Base-by-base conservation (phyloP, 192 early-diverging fungal species). In the Podochytrium sp. region DNA sequence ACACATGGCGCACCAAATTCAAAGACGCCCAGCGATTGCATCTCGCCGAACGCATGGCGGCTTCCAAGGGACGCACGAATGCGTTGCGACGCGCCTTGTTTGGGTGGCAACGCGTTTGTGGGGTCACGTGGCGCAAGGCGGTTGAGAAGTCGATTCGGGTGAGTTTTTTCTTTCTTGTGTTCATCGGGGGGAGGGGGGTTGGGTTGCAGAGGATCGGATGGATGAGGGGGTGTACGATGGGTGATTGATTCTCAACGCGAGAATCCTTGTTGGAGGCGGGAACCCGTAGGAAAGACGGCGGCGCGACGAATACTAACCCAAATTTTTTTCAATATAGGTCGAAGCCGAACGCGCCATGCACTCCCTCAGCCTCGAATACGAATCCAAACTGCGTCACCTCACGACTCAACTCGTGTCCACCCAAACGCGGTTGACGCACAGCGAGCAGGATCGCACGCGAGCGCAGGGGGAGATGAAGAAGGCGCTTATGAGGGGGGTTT, bases 401-500 rank as follows among this genome's bases (percentile, higher is more conserved):
- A 7, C n/a, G 27, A 0, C 57, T 10, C 20, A 35, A 14, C 50
- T 37, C 3, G 32, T 14, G 14, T 18, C 20, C 14, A 47, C 29
- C 1, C 50, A 67, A 34, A 58, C n/a, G n/a, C n/a, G n/a, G n/a
- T n/a, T n/a, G n/a, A n/a, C n/a, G n/a, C 30, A 10, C 43, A 47
- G 10, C 7, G 78, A 83, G 35, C 18, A 14, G 6, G 73, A 66
- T 47, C 73, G 76, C 2, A 43, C 62, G 40, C 68, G 58, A 37
- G 76, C 77, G 20, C 77, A 81, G 38, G 75, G 74, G 52, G 79
- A 84, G 30, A 79, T 81, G 77, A 84, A 81, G 56, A 80, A 81
- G 50, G 82, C 82, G 1, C 73, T 84, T 25, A 77, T 84, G 79
- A 66, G 82, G 1, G 82, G 82, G 25, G 82, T 84, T 1, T 80